Percentiles rank a stretch among this genome's conserved stretches.
These are phyloP conservation scores for Erysimum pusillum DNA, from an alignment of 441 rosid genomes.

Conservation along the genomic window DNA sequence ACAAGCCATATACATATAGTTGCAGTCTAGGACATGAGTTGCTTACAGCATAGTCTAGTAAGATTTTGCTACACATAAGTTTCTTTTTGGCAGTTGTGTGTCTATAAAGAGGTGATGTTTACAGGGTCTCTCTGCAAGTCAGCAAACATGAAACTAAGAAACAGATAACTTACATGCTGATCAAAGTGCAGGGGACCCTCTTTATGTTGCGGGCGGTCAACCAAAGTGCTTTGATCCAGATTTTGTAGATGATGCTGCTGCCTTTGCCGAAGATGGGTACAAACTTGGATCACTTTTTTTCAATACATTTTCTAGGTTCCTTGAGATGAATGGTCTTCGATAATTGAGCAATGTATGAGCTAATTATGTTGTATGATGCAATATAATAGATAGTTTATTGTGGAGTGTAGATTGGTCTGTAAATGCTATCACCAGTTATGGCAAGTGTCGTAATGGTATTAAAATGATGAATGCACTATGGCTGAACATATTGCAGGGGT, in stretches of 20 bases:
- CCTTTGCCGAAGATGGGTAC: slow-evolving; percentile 82
- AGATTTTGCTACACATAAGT: neutral
- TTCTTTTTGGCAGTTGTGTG: neutral
- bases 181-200: slow-evolving; percentile 74
- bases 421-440: neutral
- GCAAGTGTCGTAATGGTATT: neutral
- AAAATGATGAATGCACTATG: slow-evolving; percentile 4
- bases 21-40: slow-evolving; percentile 16
- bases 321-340: neutral
- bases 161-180: slow-evolving; percentile 31
- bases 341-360: neutral
- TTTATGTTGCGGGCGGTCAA: slow-evolving; percentile 76
- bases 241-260: slow-evolving; percentile 63
- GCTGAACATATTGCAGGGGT: slow-evolving; percentile 57
- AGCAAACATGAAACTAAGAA: slow-evolving; percentile 18
- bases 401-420: slow-evolving; percentile 9
- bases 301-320: slow-evolving; percentile 15
- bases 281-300: slow-evolving; percentile 16
- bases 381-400: neutral
- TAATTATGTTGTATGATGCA: slow-evolving; percentile 4
- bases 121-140: slow-evolving; percentile 13
- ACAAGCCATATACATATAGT: neutral
- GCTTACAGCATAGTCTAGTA: slow-evolving; percentile 17
- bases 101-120: slow-evolving; percentile 15
- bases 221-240: slow-evolving; percentile 64